These are phyloP conservation scores for Pichia sp. DNA, from an alignment of 1,139 yeast genomes.

Conservation along the genomic window DNA sequence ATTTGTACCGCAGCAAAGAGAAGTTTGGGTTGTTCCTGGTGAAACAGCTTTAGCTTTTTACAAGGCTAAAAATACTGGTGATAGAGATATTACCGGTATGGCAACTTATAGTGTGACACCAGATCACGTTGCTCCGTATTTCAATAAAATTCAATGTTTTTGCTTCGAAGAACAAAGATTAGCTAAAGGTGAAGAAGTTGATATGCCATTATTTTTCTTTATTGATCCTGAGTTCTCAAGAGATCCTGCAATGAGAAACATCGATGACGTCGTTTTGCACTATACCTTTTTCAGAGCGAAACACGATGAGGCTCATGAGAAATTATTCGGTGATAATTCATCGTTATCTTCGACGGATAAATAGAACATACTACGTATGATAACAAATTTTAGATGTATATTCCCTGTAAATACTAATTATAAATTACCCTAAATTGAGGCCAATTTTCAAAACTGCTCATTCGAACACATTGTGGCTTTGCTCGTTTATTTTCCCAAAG, in stretches of 20 bases:
- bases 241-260: slow-evolving; percentile 88
- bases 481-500: too few relatives aligned
- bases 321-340: slow-evolving; percentile 14
- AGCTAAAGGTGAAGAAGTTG: slow-evolving; percentile 95
- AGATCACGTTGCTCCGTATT: slow-evolving; percentile 92
- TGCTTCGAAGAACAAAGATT: slow-evolving; percentile 95
- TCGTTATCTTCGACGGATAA: background rate
- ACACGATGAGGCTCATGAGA: slow-evolving; percentile 22
- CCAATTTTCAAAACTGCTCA: too few relatives aligned
- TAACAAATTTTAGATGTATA: too few relatives aligned
- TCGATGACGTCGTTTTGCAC: slow-evolving; percentile 84
- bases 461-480: too few relatives aligned
- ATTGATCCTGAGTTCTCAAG: slow-evolving; percentile 96
- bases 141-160: slow-evolving; percentile 94
- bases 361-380: background rate
- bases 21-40: slow-evolving; percentile 91
- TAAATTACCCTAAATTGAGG: too few relatives aligned
- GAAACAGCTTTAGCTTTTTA: slow-evolving; percentile 97
- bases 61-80: slow-evolving; percentile 79
- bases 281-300: slow-evolving; percentile 82
- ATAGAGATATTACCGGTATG: slow-evolving; percentile 93
- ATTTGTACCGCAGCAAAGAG: slow-evolving; percentile 89
- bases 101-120: slow-evolving; percentile 97
- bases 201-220: slow-evolving; percentile 98
- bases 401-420: too few relatives aligned